phyloP scores from a whole-genome alignment of 148 eudicot genomes.

The Fagopyrum homotropicum region DNA sequence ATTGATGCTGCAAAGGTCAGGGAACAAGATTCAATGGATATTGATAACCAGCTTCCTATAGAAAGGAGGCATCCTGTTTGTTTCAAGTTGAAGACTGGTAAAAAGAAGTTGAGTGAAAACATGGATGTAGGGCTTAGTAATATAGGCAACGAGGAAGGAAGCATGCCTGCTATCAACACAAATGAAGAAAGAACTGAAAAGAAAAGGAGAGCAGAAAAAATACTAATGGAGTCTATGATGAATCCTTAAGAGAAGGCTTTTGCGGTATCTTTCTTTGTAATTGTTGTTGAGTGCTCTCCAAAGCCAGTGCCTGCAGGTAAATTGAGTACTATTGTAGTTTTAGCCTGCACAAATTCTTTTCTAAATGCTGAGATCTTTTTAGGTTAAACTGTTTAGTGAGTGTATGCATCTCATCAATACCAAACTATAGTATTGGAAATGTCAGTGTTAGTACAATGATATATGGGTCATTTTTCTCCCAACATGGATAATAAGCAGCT shows the following conservation, averaged over 20 bases:
- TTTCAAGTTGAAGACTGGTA: constrained; percentile 54
- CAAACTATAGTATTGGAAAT: neutral
- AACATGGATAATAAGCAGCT: neutral
- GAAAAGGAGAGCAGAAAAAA: constrained; percentile 75
- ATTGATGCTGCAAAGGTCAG: constrained; percentile 56
- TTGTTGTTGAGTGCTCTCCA: constrained; percentile 15
- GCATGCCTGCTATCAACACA: constrained; percentile 28
- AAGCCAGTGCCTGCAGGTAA: constrained; percentile 9
- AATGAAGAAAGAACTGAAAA: constrained; percentile 78
- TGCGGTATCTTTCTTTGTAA: constrained; percentile 7
- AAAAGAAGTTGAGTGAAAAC: constrained; percentile 58
- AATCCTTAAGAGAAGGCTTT: constrained; percentile 39
- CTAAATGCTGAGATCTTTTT: neutral
- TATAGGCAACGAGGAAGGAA: constrained; percentile 19
- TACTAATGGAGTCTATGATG: constrained; percentile 67
- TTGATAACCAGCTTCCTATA: constrained; percentile 32
- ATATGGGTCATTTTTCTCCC: neutral
- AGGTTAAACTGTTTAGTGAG: neutral
- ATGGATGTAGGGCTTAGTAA: constrained; percentile 52
- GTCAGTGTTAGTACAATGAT: neutral
- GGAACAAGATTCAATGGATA: constrained; percentile 30
- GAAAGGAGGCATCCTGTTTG: constrained; percentile 43
- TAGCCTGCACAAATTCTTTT: constrained; percentile 9
- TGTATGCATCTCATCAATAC: constrained; percentile 9
- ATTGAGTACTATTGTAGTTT: neutral